phyloP scores from a whole-genome alignment of 2,329 filamentous ascomycete genomes.

The Arthroderma uncinatum region DNA sequence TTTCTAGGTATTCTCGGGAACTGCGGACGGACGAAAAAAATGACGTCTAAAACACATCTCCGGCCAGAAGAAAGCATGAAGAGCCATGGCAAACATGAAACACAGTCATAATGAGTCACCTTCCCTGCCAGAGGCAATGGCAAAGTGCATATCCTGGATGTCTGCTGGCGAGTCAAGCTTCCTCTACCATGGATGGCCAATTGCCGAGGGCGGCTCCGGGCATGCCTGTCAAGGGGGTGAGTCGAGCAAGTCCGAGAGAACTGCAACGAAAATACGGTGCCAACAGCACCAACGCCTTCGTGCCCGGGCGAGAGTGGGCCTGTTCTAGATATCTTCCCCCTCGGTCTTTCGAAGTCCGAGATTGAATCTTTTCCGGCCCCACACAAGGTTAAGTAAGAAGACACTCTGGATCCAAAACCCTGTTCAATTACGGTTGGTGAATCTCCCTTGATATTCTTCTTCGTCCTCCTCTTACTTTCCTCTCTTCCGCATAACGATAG shows the following conservation, averaged over 20 bases:
- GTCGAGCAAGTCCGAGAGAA: background rate
- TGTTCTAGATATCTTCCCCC: background rate
- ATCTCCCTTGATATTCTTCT: background rate
- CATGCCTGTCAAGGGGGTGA: too few species aligned
- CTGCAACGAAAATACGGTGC: background rate
- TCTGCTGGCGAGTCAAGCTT: too few species aligned
- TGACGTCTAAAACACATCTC: too few species aligned
- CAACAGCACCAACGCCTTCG: background rate
- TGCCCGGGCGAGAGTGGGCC: background rate
- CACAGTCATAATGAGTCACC: too few species aligned
- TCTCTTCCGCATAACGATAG: background rate
- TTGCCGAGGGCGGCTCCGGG: too few species aligned
- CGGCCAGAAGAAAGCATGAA: too few species aligned
- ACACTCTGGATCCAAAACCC: too few species aligned
- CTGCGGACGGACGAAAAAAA: background rate
- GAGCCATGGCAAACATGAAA: too few species aligned
- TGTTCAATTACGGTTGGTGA: background rate
- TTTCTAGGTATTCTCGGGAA: background rate
- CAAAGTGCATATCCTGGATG: too few species aligned
- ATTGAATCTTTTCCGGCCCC: constrained; percentile 1
- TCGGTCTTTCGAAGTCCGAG: constrained; percentile 1
- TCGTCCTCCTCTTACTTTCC: background rate
- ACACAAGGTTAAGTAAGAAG: background rate
- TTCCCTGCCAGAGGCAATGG: too few species aligned
- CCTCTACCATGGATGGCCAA: too few species aligned